phyloP scores from a whole-genome alignment of 116 monocot species.

The Zostera marina region DNA sequence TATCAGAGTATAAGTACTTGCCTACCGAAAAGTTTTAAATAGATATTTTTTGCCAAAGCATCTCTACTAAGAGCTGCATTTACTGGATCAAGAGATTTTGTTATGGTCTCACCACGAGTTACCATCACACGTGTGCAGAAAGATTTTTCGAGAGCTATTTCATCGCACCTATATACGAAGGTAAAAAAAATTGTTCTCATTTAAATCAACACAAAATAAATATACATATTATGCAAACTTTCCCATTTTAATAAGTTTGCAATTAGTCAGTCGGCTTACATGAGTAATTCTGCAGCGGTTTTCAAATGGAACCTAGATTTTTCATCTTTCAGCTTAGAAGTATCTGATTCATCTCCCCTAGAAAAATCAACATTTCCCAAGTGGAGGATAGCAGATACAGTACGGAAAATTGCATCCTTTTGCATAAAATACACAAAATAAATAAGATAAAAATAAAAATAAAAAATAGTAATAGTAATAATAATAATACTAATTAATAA shows the following conservation, averaged over 20 bases:
- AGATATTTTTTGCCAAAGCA: conserved; percentile 81
- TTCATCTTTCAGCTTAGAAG: conserved; percentile 65
- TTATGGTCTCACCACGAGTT: conserved; percentile 88
- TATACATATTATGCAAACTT: neutral
- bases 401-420: conserved; percentile 85
- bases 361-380: conserved; percentile 84
- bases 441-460: neutral
- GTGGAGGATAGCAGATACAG: conserved; percentile 87
- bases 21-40: conserved; percentile 90
- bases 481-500: too few species aligned
- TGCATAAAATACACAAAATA: neutral
- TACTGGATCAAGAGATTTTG: conserved; percentile 55
- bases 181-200: neutral
- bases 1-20: conserved; percentile 9
- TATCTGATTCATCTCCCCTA: conserved; percentile 60
- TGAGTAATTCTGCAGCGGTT: conserved; percentile 80
- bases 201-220: neutral
- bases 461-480: neutral
- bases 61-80: conserved; percentile 72
- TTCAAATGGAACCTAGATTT: conserved; percentile 60
- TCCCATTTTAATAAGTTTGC: neutral
- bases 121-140: conserved; percentile 84
- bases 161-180: conserved; percentile 48
- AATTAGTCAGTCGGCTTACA: conserved; percentile 24
- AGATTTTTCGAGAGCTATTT: conserved; percentile 61